phyloP scores from a whole-genome alignment of 768 basidiomycete genomes.

The Pleurotus cornucopiae region DNA sequence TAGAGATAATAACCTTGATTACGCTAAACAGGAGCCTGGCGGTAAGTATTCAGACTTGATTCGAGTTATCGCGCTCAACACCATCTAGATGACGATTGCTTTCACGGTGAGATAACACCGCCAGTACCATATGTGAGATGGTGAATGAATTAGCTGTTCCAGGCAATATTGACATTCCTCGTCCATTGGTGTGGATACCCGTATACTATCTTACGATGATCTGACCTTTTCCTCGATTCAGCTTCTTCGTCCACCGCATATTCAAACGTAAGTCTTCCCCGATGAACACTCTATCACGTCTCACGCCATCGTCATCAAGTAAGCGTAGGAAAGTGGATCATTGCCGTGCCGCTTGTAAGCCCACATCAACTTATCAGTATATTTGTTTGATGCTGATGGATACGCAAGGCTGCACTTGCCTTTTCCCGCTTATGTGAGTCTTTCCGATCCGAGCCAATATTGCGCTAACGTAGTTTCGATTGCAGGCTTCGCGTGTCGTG shows the following conservation, averaged over 20 bases:
- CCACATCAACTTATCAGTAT: background rate
- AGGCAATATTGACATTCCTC: constrained; percentile 14
- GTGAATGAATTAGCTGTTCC: background rate
- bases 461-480: background rate
- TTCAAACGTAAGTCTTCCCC: constrained; percentile 27
- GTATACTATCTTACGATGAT: background rate
- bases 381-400: no score
- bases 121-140: no score
- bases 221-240: constrained; percentile 5
- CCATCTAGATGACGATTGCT: constrained; percentile 29
- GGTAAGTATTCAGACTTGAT: constrained; percentile 19
- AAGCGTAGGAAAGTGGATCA: constrained; percentile 27
- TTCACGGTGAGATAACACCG: constrained; percentile 22
- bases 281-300: constrained; percentile 2
- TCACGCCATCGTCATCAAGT: constrained; percentile 19
- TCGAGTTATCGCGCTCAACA: background rate
- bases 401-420: constrained; percentile 20
- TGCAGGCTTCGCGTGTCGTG: constrained; percentile 13
- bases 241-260: constrained; percentile 38
- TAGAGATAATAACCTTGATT: background rate
- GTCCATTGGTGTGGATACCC: constrained; percentile 11
- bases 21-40: constrained; percentile 29
- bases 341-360: constrained; percentile 30
- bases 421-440: constrained; percentile 25
- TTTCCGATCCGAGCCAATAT: background rate